Conservation (phyloP, 2,329 filamentous ascomycete genomes). For the Elsinoe batatas region DNA sequence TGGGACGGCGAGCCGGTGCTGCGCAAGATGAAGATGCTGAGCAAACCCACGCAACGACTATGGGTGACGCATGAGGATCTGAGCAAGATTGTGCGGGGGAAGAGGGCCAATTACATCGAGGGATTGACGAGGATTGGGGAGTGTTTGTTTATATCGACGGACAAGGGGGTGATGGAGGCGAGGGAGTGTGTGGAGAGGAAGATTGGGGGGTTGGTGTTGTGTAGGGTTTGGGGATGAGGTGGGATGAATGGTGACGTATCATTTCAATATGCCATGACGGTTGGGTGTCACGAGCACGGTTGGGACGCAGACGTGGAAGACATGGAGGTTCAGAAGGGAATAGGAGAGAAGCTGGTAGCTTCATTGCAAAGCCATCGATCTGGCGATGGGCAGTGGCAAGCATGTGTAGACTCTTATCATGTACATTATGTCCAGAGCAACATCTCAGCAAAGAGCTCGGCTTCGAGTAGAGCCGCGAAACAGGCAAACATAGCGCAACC, state of each 20-base stretch:
- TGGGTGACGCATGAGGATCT: conserved; percentile 55
- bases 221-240: conserved; percentile 45
- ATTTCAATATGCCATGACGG: no score
- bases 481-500: no score
- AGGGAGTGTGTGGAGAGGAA: conserved; percentile 73
- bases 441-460: no score
- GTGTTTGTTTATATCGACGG: conserved; percentile 69
- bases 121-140: conserved; percentile 70
- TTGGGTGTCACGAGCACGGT: no score
- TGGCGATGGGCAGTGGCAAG: not conserved
- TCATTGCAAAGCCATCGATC: not conserved
- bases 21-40: conserved; percentile 54
- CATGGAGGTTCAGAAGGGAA: no score
- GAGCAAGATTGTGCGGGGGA: conserved; percentile 57
- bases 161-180: conserved; percentile 67
- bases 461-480: no score
- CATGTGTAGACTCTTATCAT: not conserved
- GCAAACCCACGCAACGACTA: conserved; percentile 64
- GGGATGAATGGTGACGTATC: no score
- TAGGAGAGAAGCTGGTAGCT: not conserved
- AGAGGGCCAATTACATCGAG: conserved; percentile 55
- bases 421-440: not conserved
- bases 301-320: no score
- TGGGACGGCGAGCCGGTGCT: conserved; percentile 74
- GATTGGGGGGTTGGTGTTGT: conserved; percentile 70